These are phyloP conservation scores for Aspergillus homomorphus DNA, from an alignment of 495 filamentous ascomycete species.

Conservation along the genomic window DNA sequence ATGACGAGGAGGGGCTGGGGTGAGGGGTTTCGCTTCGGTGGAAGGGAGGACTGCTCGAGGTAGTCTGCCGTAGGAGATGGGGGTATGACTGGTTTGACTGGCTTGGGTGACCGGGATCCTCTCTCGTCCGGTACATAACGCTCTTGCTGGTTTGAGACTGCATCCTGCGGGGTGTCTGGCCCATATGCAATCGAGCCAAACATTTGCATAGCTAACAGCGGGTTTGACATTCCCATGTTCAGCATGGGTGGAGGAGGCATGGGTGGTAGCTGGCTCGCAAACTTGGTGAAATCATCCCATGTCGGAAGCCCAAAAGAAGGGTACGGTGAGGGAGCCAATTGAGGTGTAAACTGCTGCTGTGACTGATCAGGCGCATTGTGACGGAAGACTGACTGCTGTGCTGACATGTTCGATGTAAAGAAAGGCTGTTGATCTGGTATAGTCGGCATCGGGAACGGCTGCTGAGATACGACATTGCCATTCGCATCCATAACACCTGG, in stretches of 20 bases:
- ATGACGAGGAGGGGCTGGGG: conserved; percentile 66
- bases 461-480: conserved; percentile 3
- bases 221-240: conserved; percentile 11
- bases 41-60: conserved; percentile 36
- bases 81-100: conserved; percentile 24
- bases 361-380: not conserved
- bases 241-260: conserved; percentile 13
- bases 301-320: conserved; percentile 17
- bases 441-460: not conserved
- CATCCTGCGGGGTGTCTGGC: not conserved
- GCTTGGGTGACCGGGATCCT: conserved; percentile 14
- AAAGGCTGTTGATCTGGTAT: not conserved
- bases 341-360: conserved; percentile 8
- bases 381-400: conserved; percentile 2
- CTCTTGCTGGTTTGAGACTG: not conserved
- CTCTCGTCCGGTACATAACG: not conserved
- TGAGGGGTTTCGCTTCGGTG: conserved; percentile 22
- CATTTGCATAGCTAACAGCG: conserved; percentile 6
- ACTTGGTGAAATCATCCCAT: conserved; percentile 15
- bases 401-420: conserved; percentile 6
- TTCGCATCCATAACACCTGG: not conserved
- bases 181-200: conserved; percentile 11
- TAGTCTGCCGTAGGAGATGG: conserved; percentile 39
- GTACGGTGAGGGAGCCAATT: conserved; percentile 9
- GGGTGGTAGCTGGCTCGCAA: conserved; percentile 6